Base-by-base conservation (phyloP, 2,329 filamentous ascomycete genomes). In the Nemania sp. region DNA sequence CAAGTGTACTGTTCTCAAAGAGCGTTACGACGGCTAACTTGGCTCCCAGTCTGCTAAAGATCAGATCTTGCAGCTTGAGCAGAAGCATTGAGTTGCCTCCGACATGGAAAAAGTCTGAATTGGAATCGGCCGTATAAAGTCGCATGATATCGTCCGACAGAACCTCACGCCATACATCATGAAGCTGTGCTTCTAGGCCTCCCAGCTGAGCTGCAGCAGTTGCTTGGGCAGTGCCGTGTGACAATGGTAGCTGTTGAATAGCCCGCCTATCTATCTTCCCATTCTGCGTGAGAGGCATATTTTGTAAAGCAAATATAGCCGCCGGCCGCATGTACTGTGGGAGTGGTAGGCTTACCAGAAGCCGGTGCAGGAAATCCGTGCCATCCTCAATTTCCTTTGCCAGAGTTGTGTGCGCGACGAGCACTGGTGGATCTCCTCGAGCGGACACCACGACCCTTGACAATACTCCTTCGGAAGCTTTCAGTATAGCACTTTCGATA, bases 91-190 rank as follows among this genome's bases (percentile, higher is more conserved):
- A 48, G 5, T 33, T 40, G 24, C 45, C 45, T 17, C 45, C 34
- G 6, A 40, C 23, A 15, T 48, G 34, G 24, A 48, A 48, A 19
- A 48, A 48, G 24, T 48, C 45, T 5, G 45, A 31, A 22, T 22
- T 22, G 6, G 45, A 36, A n/a, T n/a, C n/a, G n/a, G n/a, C n/a
- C n/a, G n/a, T n/a, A n/a, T n/a, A n/a, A n/a, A n/a, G n/a, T n/a
- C n/a, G n/a, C n/a, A n/a, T n/a, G n/a, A n/a, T n/a, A n/a, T n/a
- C n/a, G n/a, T n/a, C n/a, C n/a, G n/a, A n/a, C 4, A 19, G 12
- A 14, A 48, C 31, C 17, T 39, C 33, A 40, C 14, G 30, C 40
- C 1, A 56, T 37, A 6, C 5, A 8, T 9, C 8, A 5, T 15
- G 11, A 5, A 34, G n/a, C 11, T n/a, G 31, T n/a, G 8, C n/a